These are phyloP conservation scores for Oxyria digyna DNA, from an alignment of 148 eudicot genomes.

Conservation along the genomic window DNA sequence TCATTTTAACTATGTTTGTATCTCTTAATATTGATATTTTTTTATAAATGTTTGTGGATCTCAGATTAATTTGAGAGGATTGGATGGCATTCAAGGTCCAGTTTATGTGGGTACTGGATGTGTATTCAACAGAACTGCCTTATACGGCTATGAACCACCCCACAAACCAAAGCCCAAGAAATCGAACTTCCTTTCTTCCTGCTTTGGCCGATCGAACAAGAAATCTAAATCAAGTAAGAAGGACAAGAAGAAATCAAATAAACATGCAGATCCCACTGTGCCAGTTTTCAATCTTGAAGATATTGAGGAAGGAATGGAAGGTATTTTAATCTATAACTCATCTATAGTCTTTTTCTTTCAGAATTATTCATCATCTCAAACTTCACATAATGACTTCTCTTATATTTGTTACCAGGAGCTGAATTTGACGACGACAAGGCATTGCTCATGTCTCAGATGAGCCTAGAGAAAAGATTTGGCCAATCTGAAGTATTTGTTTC, in stretches of 20 bases:
- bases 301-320: constrained; percentile 44
- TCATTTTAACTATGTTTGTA: neutral
- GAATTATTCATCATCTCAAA: neutral
- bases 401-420: constrained; percentile 16
- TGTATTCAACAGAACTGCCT: constrained; percentile 41
- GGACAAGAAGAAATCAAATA: constrained; percentile 31
- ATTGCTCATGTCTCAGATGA: constrained; percentile 44
- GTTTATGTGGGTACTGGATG: constrained; percentile 47
- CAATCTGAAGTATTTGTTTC: constrained; percentile 52
- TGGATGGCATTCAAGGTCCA: constrained; percentile 45
- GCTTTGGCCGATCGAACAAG: constrained; percentile 36
- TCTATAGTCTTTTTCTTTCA: neutral
- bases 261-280: constrained; percentile 32
- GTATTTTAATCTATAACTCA: constrained; percentile 9
- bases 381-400: neutral
- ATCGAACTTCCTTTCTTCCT: constrained; percentile 23
- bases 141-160: constrained; percentile 42
- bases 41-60: neutral
- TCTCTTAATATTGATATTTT: neutral
- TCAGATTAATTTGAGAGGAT: constrained; percentile 38
- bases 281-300: constrained; percentile 40
- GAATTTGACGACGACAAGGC: constrained; percentile 47
- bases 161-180: constrained; percentile 27
- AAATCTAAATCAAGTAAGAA: constrained; percentile 29
- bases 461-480: constrained; percentile 53